These are phyloP conservation scores for Penicillium bialowiezense DNA, from an alignment of 495 filamentous ascomycete species.

Conservation along the genomic window DNA sequence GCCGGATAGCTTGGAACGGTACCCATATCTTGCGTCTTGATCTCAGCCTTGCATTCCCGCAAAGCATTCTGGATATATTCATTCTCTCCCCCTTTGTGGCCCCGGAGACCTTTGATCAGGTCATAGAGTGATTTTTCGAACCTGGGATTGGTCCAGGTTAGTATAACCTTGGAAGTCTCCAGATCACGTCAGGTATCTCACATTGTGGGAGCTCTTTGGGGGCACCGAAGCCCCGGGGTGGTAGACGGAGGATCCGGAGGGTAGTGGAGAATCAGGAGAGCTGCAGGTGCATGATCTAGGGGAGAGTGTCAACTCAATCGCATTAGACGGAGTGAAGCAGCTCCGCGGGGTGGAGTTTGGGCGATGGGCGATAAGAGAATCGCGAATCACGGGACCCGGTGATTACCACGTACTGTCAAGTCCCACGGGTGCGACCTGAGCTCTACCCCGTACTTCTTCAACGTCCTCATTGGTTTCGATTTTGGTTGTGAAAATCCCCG, in stretches of 20 bases:
- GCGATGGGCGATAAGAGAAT: conserved; percentile 20
- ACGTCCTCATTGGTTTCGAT: no score
- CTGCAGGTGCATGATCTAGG: neutral
- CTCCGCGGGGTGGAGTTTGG: conserved; percentile 10
- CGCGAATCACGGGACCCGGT: conserved; percentile 22
- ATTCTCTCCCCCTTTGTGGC: conserved; percentile 88
- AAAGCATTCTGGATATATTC: conserved; percentile 89
- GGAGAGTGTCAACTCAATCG: no score
- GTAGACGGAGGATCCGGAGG: no score
- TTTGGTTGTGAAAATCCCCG: no score
- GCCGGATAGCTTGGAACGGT: neutral
- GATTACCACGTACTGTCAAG: no score
- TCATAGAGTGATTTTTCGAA: conserved; percentile 99
- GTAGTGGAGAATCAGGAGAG: neutral
- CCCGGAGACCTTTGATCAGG: conserved; percentile 92
- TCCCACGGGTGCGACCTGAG: no score
- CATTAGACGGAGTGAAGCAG: neutral
- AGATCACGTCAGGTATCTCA: conserved; percentile 6
- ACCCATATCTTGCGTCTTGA: conserved; percentile 91
- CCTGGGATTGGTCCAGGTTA: conserved; percentile 46
- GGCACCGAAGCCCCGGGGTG: neutral
- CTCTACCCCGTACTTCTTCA: neutral
- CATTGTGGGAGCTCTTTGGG: conserved; percentile 5
- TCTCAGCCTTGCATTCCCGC: conserved; percentile 91
- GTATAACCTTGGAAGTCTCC: no score